phyloP scores from a whole-genome alignment of 371 early-diverging fungal species.

The Syncephalastrum contaminatum region DNA sequence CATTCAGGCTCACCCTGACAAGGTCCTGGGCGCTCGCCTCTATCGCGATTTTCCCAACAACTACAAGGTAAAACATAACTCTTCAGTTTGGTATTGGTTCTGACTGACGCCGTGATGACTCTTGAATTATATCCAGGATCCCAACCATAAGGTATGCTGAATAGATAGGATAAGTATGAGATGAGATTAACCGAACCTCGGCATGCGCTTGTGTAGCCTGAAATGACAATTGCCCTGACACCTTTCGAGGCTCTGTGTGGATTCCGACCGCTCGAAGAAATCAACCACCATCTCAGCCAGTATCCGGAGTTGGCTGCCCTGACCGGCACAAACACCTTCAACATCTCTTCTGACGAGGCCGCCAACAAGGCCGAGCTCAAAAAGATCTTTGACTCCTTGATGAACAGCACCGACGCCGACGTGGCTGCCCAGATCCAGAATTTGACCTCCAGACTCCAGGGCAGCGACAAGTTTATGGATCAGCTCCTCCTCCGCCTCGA shows the following conservation, averaged over 20 bases:
- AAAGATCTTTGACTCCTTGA: conserved; percentile 67
- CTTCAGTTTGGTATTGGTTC: neutral
- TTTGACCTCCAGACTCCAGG: conserved; percentile 51
- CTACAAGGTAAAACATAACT: conserved; percentile 65
- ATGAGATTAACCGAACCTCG: neutral
- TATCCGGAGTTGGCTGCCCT: conserved; percentile 80
- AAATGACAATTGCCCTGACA: conserved; percentile 96
- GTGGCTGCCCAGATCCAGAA: conserved; percentile 52
- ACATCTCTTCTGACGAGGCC: conserved; percentile 21
- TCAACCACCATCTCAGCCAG: conserved; percentile 55
- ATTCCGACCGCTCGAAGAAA: conserved; percentile 88
- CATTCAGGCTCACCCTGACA: conserved; percentile 98
- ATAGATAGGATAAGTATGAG: neutral
- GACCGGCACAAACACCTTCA: conserved; percentile 55
- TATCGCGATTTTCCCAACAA: conserved; percentile 70
- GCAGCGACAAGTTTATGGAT: conserved; percentile 28
- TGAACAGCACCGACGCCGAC: conserved; percentile 54
- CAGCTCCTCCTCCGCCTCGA: conserved; percentile 76
- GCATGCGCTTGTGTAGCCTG: conserved; percentile 64
- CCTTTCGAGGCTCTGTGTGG: conserved; percentile 95
- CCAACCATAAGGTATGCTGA: conserved; percentile 48
- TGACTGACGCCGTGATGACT: neutral
- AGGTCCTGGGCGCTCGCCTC: conserved; percentile 74
- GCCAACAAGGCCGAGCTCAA: conserved; percentile 61
- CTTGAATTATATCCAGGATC: conserved; percentile 24